Base-by-base conservation (phyloP, 108 stramenopile species). In the Fistulifera pelliculosa region DNA sequence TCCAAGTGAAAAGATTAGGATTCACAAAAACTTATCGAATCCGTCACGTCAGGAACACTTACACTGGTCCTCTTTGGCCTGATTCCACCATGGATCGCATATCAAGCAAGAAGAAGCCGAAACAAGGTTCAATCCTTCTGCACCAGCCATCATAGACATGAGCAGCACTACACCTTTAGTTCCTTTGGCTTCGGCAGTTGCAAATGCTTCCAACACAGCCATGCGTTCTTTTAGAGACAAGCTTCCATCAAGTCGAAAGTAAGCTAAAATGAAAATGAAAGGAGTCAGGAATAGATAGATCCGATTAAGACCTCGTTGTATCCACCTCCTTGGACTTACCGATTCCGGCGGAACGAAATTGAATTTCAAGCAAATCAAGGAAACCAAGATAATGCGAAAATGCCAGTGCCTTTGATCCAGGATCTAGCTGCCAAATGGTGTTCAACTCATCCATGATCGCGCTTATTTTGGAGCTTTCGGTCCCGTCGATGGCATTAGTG, bases 11-110 rank as follows among this genome's bases (percentile, higher is more conserved):
- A 54, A 45, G 26, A 25, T 39, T 1, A 24, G 24, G 53, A 24
- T 2, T 17, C 55, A 45, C 13, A 28, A 8, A 17, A 4, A 21
- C 4, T 11, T 21, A 11, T 45, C 19, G 44, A 21, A 17, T 45
- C 44, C 11, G 19, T 6, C 11, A 52, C 31, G 74, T 56, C 8
- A 45, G 6, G 44, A 4, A 19, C 6, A 45, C 44, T 45, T 45
- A 45, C 80, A 80, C 55, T 85, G 81, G 52, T 87, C 81, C 60
- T 92, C 85, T 1, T 82, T 57, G 1, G 85, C 79, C 11, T 48
- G 56, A 76, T 92, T 85, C 90, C 90, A 92, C 90, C 90, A 92
- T 0, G 85, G 90, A 60, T 92, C 90, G 39, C 72, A 64, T 26
- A 92, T 83, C 44, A 92, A 91, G 0, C 83, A 81, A 31, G 70